Evolutionary conservation across 1,139 yeast genomes (phyloP), one percentile per base, ranked within the genome.

Genomic region (Saccharomyces hybrid): DNA sequence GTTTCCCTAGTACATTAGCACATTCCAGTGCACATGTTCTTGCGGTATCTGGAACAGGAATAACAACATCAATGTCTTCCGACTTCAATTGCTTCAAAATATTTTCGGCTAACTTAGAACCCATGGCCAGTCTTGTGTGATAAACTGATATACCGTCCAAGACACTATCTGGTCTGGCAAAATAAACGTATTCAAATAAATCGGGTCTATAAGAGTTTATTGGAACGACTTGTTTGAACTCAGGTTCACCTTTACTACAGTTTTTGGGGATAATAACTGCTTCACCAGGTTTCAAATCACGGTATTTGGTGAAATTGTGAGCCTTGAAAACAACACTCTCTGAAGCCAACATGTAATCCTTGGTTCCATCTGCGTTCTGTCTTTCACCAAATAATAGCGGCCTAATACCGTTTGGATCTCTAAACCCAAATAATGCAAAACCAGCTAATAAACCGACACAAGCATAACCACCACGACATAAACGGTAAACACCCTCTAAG

Each of bases 11-110:
- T 51, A 82, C 76, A 46, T 87, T 93, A 2, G 99, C 93, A 73
- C 96, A 86, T 70, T 93, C 95, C 60, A 91, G 75, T 1, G 99
- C 99, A 31, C 96, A 85, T 49, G 95, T 91, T 71, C 98, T 81
- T 7, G 98, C 84, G 14, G 99, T 95, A 70, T 93, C 99, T 9
- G 99, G 99, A 7, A 93, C 99, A 1, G 99, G 97, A 54, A 93
- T 89, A 48, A 95, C 96, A 49, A 91, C 99, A 66, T 93, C 99
- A 57, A 93, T 86, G 58, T 80, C 81, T 49, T 83, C 83, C 8
- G 73, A 62, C 12, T 75, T 73, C 19, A 78, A 75, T n/a, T 75
- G 72, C 47, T 70, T 64, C 54, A 77, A 71, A 60, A 95, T 86
- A 67, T 84, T 86, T 52, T 77, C 74, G 8, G 98, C 99, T 57